These are phyloP conservation scores for Candida nonsorbophila DNA, from an alignment of 805 yeast species.

Conservation along the genomic window DNA sequence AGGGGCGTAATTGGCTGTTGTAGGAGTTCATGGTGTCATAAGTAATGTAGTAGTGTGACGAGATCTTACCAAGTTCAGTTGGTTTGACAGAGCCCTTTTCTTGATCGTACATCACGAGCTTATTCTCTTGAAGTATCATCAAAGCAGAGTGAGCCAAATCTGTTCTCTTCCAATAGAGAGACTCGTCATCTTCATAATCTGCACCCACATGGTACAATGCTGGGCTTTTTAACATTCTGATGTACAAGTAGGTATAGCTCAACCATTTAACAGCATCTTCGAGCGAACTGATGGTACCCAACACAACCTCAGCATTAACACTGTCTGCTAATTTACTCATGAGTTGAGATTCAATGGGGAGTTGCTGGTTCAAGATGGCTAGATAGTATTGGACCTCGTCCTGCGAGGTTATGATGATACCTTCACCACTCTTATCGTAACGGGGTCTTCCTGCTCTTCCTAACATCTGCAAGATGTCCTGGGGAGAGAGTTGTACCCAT, in stretches of 20 bases:
- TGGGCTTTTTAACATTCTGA: conserved; percentile 74
- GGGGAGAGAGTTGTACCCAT: conserved; percentile 92
- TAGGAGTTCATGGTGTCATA: conserved; percentile 69
- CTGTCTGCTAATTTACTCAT: conserved; percentile 65
- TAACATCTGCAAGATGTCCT: conserved; percentile 93
- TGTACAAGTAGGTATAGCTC: conserved; percentile 68
- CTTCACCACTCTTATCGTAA: conserved; percentile 88
- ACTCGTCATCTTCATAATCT: conserved; percentile 48
- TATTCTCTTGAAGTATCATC: conserved; percentile 46
- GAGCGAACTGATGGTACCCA: conserved; percentile 57
- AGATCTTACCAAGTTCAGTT: conserved; percentile 73
- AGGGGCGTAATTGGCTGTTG: conserved; percentile 56
- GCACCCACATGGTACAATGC: conserved; percentile 69
- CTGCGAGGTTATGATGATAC: conserved; percentile 85
- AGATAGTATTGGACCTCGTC: conserved; percentile 82
- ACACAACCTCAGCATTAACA: conserved; percentile 81
- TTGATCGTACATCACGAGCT: conserved; percentile 56
- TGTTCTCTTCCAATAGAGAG: conserved; percentile 46
- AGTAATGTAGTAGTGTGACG: conserved; percentile 81
- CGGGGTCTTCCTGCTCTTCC: conserved; percentile 98
- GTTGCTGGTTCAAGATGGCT: conserved; percentile 84
- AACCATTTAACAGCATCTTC: conserved; percentile 79
- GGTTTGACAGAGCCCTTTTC: conserved; percentile 32
- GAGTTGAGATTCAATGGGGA: conserved; percentile 89
- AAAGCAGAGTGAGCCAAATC: conserved; percentile 80